These are phyloP conservation scores for Apophysomyces ossiformis DNA, from an alignment of 371 early-diverging fungal genomes.

Conservation along the genomic window DNA sequence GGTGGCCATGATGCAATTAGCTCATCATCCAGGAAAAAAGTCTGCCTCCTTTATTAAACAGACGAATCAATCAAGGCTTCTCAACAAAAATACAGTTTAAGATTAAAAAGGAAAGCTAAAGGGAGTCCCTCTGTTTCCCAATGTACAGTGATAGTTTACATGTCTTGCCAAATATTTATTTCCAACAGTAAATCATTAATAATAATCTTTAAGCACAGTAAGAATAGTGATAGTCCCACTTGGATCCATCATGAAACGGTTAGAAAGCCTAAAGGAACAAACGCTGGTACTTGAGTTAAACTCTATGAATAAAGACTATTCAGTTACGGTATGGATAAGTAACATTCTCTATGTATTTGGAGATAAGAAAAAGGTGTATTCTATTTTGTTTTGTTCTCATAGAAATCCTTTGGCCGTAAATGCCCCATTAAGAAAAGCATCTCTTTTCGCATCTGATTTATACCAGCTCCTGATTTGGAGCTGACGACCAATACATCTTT, in stretches of 20 bases:
- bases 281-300: too few species aligned
- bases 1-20: slow-evolving; percentile 45
- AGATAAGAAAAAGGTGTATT: background rate
- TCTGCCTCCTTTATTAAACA: background rate
- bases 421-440: slow-evolving; percentile 54
- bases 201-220: too few species aligned
- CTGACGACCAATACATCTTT: slow-evolving; percentile 60
- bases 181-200: too few species aligned
- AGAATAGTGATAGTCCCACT: too few species aligned
- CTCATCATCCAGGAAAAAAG: slow-evolving; percentile 1
- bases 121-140: too few species aligned
- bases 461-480: slow-evolving; percentile 59
- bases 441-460: slow-evolving; percentile 64
- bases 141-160: background rate
- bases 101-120: background rate
- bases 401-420: slow-evolving; percentile 31
- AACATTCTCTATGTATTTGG: background rate
- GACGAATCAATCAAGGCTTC: background rate
- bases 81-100: background rate
- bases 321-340: too few species aligned
- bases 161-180: background rate
- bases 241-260: too few species aligned
- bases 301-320: too few species aligned
- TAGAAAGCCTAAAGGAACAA: too few species aligned
- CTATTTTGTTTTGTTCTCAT: slow-evolving; percentile 20